phyloP scores from a whole-genome alignment of 2,329 filamentous ascomycete genomes.

The Chrysosporium queenslandicum region DNA sequence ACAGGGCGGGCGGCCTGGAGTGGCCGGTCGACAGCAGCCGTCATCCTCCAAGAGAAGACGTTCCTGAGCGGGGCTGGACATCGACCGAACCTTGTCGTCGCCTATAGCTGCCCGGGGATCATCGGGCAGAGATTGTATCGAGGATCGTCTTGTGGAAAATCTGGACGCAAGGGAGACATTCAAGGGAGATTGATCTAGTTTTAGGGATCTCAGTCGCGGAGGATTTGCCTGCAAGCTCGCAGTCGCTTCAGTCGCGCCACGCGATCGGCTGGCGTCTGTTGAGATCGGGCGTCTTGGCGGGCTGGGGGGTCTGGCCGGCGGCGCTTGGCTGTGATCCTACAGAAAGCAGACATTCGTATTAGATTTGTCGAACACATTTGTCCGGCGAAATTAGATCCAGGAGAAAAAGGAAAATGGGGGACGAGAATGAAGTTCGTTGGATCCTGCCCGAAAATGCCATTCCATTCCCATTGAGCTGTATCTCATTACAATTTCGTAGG shows the following conservation, averaged over 20 bases:
- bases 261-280: not conserved
- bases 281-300: not conserved
- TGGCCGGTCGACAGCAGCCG: not conserved
- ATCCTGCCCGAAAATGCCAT: slow-evolving; percentile 4
- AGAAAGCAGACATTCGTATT: not conserved
- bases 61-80: slow-evolving; percentile 1
- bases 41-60: not conserved
- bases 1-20: not conserved
- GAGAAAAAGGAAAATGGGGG: not conserved
- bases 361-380: slow-evolving; percentile 1
- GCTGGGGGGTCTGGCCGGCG: not conserved
- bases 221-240: not conserved
- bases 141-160: not conserved
- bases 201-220: slow-evolving; percentile 1
- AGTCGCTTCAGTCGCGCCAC: not conserved
- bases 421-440: not conserved
- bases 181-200: slow-evolving; percentile 2
- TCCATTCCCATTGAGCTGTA: slow-evolving; percentile 8
- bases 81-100: slow-evolving; percentile 3
- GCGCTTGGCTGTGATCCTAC: not conserved
- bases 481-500: slow-evolving; percentile 9
- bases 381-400: not conserved
- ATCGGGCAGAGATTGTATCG: not conserved
- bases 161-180: not conserved
- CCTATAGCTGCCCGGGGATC: not conserved